These are phyloP conservation scores for Aspergillus aculeatus DNA, from an alignment of 2,329 filamentous ascomycete species.

Conservation along the genomic window DNA sequence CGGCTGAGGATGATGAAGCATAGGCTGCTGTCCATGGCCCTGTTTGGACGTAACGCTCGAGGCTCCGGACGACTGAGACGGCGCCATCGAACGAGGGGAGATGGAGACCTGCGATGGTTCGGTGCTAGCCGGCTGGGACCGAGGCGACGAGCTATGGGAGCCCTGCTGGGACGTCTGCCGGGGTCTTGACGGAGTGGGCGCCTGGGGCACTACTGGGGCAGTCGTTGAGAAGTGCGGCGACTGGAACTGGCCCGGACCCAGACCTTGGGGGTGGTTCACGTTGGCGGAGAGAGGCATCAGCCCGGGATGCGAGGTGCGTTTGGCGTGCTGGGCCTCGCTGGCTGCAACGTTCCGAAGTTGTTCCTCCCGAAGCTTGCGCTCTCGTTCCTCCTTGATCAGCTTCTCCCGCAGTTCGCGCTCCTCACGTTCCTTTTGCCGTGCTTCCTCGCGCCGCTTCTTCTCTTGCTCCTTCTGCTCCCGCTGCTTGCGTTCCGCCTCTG, in stretches of 20 bases:
- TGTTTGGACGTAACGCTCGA: slow-evolving; percentile 65
- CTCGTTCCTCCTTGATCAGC: slow-evolving; percentile 62
- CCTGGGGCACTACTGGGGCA: slow-evolving; percentile 79
- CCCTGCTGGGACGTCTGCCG: slow-evolving; percentile 79
- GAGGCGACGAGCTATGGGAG: slow-evolving; percentile 66
- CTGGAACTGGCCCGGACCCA: slow-evolving; percentile 51
- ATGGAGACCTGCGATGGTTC: slow-evolving; percentile 64
- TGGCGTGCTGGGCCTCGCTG: slow-evolving; percentile 30
- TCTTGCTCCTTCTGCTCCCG: slow-evolving; percentile 77
- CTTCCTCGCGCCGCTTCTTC: slow-evolving; percentile 70
- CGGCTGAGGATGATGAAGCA: slow-evolving; percentile 58
- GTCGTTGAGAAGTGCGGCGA: slow-evolving; percentile 79
- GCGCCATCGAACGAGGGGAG: slow-evolving; percentile 61
- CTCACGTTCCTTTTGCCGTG: slow-evolving; percentile 75
- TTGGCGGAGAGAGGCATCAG: slow-evolving; percentile 55
- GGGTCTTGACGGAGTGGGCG: slow-evolving; percentile 72
- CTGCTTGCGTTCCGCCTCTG: slow-evolving; percentile 79
- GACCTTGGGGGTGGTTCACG: slow-evolving; percentile 53
- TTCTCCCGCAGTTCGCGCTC: slow-evolving; percentile 62
- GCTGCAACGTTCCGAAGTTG: slow-evolving; percentile 53
- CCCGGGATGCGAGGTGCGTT: slow-evolving; percentile 60
- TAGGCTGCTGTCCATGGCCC: slow-evolving; percentile 50
- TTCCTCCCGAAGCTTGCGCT: slow-evolving; percentile 51
- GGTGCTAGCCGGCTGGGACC: slow-evolving; percentile 44
- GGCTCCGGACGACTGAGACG: slow-evolving; percentile 64